Base-by-base conservation (phyloP, 495 filamentous ascomycete species). In the Letharia lupina region DNA sequence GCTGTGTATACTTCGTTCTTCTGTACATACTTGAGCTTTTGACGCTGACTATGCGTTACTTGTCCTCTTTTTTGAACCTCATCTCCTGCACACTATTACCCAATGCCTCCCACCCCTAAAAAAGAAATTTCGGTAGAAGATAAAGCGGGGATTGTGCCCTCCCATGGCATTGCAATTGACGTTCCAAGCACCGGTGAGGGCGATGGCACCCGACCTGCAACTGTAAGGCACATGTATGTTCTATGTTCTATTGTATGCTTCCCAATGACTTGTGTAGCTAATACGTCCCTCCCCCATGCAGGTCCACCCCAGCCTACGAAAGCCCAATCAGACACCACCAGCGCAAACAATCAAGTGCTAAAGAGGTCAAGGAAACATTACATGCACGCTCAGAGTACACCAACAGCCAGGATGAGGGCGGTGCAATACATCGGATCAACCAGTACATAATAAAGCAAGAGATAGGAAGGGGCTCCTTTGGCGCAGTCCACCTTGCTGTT, bases 361-460 rank as follows among this genome's bases (percentile, higher is more conserved):
- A 85, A 73, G 82, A 85, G 68, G 85, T 93, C 70, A 92, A 91
- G 85, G 93, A 97, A 85, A 98, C 94, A 6, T 83, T 96, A 63
- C 87, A 98, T 79, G 94, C 94, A 56, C 86, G 84, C 62, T 91
- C 91, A 48, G 85, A 91, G 72, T 98, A 97, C 74, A 87, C 82
- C 48, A 92, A 88, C 66, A 93, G 91, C 69, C 88, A 93, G 68
- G 85, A 89, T 69, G 92, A 96, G 69, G 91, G 91, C 4, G 80
- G 80, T 37, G 82, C 84, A 1, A 85, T 93, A 72, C 90, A 91
- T 70, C 83, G 85, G 35, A 93, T 97, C 81, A 96, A 96, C 73
- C 96, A 98, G 74, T 98, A 97, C 73, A 78, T 88, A 52, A 95
- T 98, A 69, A 89, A 88, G 76, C 89, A 97, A 68, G 94, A 98